Conservation (phyloP, 1,284 basidiomycete species). For the Trichosporon ovoides region DNA sequence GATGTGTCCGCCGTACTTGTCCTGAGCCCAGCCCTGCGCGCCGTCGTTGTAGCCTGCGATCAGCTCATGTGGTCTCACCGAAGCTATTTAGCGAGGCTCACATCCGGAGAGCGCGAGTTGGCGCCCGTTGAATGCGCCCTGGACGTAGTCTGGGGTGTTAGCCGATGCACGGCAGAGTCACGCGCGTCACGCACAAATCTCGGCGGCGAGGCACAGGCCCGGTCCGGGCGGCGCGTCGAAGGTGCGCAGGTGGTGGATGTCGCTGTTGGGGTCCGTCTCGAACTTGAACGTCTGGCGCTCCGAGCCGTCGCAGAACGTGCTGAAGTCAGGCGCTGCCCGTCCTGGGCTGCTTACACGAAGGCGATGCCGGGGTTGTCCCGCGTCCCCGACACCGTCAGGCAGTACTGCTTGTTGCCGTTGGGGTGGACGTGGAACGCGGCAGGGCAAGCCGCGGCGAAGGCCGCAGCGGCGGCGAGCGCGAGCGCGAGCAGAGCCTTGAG, state of each 20-base stretch:
- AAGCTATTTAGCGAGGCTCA: background rate
- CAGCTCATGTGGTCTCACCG: no score
- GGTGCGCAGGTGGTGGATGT: conserved; percentile 8
- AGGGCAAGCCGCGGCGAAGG: background rate
- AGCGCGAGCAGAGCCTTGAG: background rate
- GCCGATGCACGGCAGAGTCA: background rate
- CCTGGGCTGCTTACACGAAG: background rate
- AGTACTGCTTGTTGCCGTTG: conserved; percentile 7
- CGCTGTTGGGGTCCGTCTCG: background rate
- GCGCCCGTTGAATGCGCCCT: conserved; percentile 1
- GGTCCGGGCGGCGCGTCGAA: background rate
- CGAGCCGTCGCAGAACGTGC: conserved; percentile 4
- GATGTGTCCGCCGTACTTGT: background rate
- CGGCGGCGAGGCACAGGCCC: conserved; percentile 7
- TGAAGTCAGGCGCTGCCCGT: background rate
- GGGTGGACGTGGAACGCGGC: conserved; percentile 10
- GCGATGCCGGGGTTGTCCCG: background rate
- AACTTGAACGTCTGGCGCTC: conserved; percentile 7
- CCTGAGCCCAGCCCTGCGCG: conserved; percentile 6
- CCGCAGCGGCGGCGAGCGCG: background rate
- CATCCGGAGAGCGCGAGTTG: background rate
- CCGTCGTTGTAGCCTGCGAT: conserved; percentile 7
- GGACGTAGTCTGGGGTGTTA: background rate
- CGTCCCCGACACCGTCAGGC: conserved; percentile 5
- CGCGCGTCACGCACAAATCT: conserved; percentile 11